Percentiles rank a stretch among this genome's conserved stretches.
phyloP scores from a whole-genome alignment of 2,329 filamentous ascomycete genomes.

The Botrytis porri region DNA sequence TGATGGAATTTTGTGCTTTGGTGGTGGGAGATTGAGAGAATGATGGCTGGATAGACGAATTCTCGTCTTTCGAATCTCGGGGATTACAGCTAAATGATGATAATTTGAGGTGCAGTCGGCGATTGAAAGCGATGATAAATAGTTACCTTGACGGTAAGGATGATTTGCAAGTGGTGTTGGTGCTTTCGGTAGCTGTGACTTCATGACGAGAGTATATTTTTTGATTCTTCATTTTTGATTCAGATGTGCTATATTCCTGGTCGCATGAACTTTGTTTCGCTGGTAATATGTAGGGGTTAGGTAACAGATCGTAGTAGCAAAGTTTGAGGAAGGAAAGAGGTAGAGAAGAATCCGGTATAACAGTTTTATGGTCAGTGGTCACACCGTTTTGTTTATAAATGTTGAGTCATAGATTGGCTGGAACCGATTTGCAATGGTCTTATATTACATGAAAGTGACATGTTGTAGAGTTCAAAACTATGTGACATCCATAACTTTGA shows the following conservation, averaged over 20 bases:
- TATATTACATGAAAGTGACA: too few relatives aligned
- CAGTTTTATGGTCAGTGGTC: too few relatives aligned
- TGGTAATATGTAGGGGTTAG: too few relatives aligned
- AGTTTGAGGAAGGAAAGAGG: background rate
- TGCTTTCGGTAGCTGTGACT: background rate
- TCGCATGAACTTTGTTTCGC: background rate
- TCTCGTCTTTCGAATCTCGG: background rate
- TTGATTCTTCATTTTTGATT: background rate
- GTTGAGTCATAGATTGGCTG: background rate
- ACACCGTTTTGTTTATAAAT: too few relatives aligned
- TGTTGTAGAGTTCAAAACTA: background rate
- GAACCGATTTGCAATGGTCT: too few relatives aligned
- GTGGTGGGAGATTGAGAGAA: too few relatives aligned
- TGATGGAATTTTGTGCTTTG: background rate
- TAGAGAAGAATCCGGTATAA: background rate
- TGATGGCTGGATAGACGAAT: background rate
- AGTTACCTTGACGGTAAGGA: too few relatives aligned
- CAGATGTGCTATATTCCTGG: background rate
- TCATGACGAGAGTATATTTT: background rate
- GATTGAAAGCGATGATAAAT: too few relatives aligned
- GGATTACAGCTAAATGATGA: too few relatives aligned
- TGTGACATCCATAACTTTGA: background rate
- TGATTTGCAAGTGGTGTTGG: background rate
- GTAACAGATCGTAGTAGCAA: background rate
- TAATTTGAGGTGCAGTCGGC: accelerated